phyloP scores from a whole-genome alignment of 768 basidiomycete genomes.

The Auriscalpium vulgare region DNA sequence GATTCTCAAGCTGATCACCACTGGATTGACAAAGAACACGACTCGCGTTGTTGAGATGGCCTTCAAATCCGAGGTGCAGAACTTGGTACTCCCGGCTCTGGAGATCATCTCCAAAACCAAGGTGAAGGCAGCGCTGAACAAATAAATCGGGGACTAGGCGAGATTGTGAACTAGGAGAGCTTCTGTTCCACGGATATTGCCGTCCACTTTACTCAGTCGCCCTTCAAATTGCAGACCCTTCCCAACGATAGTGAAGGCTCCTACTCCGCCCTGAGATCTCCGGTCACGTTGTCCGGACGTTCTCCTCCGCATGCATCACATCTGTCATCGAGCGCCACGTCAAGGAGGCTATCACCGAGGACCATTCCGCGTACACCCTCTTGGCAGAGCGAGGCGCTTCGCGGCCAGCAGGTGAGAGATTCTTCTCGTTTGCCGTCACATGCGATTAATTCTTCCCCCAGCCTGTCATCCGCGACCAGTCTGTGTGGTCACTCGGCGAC shows the following conservation, averaged over 20 bases:
- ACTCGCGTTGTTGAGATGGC: constrained; percentile 86
- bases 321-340: constrained; percentile 77
- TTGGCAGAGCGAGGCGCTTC: constrained; percentile 75
- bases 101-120: constrained; percentile 78
- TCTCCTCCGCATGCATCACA: constrained; percentile 62
- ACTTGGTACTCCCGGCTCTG: constrained; percentile 72
- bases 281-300: constrained; percentile 64
- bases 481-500: constrained; percentile 64
- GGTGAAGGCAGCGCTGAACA: constrained; percentile 69
- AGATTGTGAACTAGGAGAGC: constrained; percentile 65
- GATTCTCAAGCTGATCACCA: constrained; percentile 82
- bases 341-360: constrained; percentile 65
- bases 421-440: constrained; percentile 1
- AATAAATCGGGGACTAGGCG: constrained; percentile 72
- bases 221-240: constrained; percentile 42
- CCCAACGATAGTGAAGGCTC: constrained; percentile 75
- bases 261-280: constrained; percentile 71
- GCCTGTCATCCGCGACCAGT: constrained; percentile 72
- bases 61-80: constrained; percentile 78
- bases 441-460: constrained; percentile 21
- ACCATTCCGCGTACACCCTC: constrained; percentile 63
- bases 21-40: constrained; percentile 79
- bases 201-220: neutral
- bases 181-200: neutral
- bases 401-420: constrained; percentile 75